Evolutionary conservation across 2,329 filamentous ascomycete genomes (phyloP).

Genomic region (Botrytis tulipae): DNA sequence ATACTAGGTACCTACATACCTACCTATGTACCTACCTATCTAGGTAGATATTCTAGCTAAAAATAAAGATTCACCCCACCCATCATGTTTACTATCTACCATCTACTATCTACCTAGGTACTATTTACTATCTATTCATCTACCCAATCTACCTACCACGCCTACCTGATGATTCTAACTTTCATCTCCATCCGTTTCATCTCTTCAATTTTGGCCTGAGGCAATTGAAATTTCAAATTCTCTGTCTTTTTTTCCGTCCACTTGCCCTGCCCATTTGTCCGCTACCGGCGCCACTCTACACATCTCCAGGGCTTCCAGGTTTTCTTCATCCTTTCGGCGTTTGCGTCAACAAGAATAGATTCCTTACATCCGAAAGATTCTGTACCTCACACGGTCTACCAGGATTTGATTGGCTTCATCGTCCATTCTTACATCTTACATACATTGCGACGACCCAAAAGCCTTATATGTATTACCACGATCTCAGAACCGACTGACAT

Average conservation of each 20-base stretch:
- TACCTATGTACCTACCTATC: no score
- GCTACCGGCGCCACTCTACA: background rate
- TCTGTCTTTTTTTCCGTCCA: background rate
- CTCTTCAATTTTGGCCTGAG: background rate
- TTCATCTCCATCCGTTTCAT: background rate
- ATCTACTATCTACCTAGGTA: no score
- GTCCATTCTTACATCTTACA: background rate
- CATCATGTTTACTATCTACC: no score
- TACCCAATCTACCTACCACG: no score
- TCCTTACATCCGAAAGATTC: constrained; percentile 7
- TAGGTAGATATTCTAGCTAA: no score
- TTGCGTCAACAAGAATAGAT: background rate
- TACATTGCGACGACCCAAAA: background rate
- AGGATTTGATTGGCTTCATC: constrained; percentile 8
- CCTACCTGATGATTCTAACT: no score
- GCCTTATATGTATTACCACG: background rate
- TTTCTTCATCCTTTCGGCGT: background rate
- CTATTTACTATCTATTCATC: no score
- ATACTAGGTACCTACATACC: no score
- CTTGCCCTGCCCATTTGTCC: background rate
- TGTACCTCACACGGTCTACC: background rate
- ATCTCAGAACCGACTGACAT: background rate
- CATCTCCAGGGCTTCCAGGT: no score
- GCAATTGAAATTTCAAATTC: background rate
- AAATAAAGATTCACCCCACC: no score